Conservation (phyloP, 2,329 filamentous ascomycete genomes). For the Cercospora sp. region DNA sequence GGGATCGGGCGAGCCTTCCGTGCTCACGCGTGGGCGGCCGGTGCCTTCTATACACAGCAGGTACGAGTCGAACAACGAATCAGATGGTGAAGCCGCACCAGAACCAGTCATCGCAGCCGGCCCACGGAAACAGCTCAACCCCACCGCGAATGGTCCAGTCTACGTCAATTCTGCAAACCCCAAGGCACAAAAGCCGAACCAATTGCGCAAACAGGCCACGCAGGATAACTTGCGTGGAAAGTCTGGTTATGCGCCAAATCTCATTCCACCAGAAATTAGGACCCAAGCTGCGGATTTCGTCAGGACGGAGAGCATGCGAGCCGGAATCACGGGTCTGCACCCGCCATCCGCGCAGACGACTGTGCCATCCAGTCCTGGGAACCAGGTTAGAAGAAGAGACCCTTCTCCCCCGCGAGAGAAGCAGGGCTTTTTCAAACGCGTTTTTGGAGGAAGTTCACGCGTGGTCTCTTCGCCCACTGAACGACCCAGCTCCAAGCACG, state of each 20-base stretch:
- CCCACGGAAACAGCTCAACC: constrained; percentile 59
- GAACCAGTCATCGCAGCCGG: constrained; percentile 81
- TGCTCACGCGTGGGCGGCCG: constrained; percentile 47
- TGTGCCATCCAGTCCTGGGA: constrained; percentile 52
- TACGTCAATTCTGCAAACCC: constrained; percentile 34
- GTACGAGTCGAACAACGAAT: constrained; percentile 50
- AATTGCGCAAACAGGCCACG: constrained; percentile 37
- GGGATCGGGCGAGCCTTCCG: constrained; percentile 43
- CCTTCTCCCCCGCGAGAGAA: constrained; percentile 49
- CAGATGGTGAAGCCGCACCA: constrained; percentile 70
- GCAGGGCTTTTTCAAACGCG: constrained; percentile 87
- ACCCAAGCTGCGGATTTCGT: constrained; percentile 52
- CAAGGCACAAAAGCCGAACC: constrained; percentile 26
- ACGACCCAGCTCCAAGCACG: constrained; percentile 23
- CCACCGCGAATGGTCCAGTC: constrained; percentile 38
- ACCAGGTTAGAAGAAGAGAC: constrained; percentile 39
- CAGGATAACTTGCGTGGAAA: constrained; percentile 35
- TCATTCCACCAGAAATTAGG: constrained; percentile 45
- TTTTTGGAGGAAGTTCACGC: constrained; percentile 63
- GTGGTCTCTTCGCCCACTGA: constrained; percentile 28
- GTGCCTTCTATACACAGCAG: constrained; percentile 48
- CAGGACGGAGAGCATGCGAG: constrained; percentile 46
- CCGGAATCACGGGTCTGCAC: constrained; percentile 38
- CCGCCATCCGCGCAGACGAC: constrained; percentile 52
- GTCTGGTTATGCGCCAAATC: constrained; percentile 23